Evolutionary conservation across 176 grass and related monocot species (phyloP).

Genomic region (Ensete glaucum): DNA sequence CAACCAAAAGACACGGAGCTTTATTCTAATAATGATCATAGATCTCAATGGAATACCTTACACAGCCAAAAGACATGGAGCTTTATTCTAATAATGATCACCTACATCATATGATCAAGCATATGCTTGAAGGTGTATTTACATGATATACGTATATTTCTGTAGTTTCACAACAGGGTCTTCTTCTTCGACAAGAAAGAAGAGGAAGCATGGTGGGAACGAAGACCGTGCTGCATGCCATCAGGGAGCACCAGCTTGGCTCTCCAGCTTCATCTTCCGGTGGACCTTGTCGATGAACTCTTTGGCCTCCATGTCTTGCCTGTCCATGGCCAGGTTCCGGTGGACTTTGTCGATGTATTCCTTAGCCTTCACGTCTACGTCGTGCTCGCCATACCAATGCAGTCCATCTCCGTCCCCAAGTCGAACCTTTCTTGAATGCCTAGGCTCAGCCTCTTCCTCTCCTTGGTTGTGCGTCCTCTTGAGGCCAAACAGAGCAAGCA

Average conservation of each 20-base stretch:
- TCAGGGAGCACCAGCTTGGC: neutral
- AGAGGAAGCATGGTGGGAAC: too few species aligned
- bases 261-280: neutral
- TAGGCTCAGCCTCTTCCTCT: neutral
- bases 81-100: too few species aligned
- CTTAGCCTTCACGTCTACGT: neutral
- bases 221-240: neutral
- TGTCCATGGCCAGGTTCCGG: neutral
- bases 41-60: too few species aligned
- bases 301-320: neutral
- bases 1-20: too few species aligned
- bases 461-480: neutral
- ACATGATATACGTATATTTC: too few species aligned
- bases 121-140: too few species aligned
- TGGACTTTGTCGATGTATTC: conserved; percentile 26
- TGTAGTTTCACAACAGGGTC: too few species aligned
- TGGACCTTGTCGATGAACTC: neutral
- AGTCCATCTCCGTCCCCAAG: neutral
- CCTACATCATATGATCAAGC: too few species aligned
- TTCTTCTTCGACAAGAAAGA: too few species aligned
- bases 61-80: too few species aligned
- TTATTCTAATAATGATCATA: too few species aligned
- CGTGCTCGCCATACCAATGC: neutral
- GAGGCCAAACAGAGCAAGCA: neutral
- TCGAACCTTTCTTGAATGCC: conserved; percentile 2